Base-by-base conservation (phyloP, 2,329 filamentous ascomycete genomes). In the Penicillium thymicola region DNA sequence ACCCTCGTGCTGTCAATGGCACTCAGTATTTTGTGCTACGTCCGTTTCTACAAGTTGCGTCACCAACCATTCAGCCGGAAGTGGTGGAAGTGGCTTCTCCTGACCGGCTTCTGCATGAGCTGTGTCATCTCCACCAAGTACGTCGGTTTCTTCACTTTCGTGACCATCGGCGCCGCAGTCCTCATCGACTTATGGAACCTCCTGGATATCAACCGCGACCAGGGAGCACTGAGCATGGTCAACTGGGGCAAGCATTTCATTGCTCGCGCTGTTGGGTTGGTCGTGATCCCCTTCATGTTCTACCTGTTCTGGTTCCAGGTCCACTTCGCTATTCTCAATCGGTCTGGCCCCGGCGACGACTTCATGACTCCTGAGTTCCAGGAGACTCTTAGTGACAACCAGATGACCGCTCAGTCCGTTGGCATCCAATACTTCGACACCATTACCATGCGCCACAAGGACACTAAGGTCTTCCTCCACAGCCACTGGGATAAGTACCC, bases 231-330 rank as follows among this genome's bases (percentile, higher is more conserved):
- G 67, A 87, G 80, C 66, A 81, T 99, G 65, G 80, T 84, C 47
- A 82, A 89, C 41, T 97, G 97, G 72, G 85, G 82, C 63, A 93
- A 95, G 79, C 94, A 99, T 77, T 95, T 99, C 72, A 84, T 80
- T 38, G 94, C 94, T 60, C 89, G 94, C 51, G 85, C 87, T n/a
- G 80, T 95, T 62, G 92, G 89, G 14, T 81, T 99, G 54, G 90
- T 97, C 66, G 73, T 96, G 64, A 85, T 97, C 65, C 94, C 94
- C 14, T 97, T 99, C 81, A 81, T 97, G 70, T 95, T 99, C 77
- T 99, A 99, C 76, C 85, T 99, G 45, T 97, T 99, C 82, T 99
- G 94, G 94, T 99, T 99, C 87, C 94, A 99, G 82, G 92, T 99
- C 30, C 94, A 99, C 78, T 99, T 99, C 75, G 83, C 90, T 43